Percentiles rank a stretch among this genome's conserved stretches.
phyloP scores from a whole-genome alignment of 1,284 basidiomycete genomes.

The Athelia psychrophila region DNA sequence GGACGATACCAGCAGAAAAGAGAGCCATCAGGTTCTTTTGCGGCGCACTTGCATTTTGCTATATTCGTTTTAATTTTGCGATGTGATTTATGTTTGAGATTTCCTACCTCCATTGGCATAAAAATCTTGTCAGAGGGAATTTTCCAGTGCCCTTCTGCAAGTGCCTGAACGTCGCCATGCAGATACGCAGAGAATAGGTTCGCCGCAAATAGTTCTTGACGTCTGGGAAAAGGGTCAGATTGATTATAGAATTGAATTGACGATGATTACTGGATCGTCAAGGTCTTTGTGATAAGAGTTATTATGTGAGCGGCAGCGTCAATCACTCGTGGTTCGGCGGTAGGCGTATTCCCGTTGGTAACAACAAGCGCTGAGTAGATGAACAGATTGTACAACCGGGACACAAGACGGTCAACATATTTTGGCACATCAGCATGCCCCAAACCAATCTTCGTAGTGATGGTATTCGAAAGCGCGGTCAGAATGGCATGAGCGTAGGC shows the following conservation, averaged over 20 bases:
- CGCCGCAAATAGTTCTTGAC: constrained; percentile 55
- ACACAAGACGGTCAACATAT: constrained; percentile 74
- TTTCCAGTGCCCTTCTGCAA: constrained; percentile 56
- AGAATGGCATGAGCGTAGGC: constrained; percentile 88
- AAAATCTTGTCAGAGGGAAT: constrained; percentile 37
- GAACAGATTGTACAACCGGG: constrained; percentile 70
- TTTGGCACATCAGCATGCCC: constrained; percentile 71
- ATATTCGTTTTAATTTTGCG: not conserved
- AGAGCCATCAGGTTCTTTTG: constrained; percentile 66
- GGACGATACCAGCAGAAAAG: constrained; percentile 63
- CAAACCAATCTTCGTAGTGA: constrained; percentile 63
- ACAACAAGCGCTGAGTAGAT: constrained; percentile 50
- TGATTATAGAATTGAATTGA: not conserved
- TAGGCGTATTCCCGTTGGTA: constrained; percentile 34
- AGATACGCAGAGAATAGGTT: constrained; percentile 60
- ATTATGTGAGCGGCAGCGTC: constrained; percentile 63
- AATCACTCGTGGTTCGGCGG: constrained; percentile 66
- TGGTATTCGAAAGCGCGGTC: constrained; percentile 58
- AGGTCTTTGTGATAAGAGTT: constrained; percentile 63
- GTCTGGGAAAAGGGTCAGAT: constrained; percentile 29
- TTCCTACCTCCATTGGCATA: constrained; percentile 43
- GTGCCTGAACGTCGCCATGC: constrained; percentile 47
- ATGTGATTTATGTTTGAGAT: constrained; percentile 3
- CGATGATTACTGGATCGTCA: constrained; percentile 50
- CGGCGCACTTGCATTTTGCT: constrained; percentile 31